Base-by-base conservation (phyloP, 768 basidiomycete genomes). In the Tylopilus sp. region DNA sequence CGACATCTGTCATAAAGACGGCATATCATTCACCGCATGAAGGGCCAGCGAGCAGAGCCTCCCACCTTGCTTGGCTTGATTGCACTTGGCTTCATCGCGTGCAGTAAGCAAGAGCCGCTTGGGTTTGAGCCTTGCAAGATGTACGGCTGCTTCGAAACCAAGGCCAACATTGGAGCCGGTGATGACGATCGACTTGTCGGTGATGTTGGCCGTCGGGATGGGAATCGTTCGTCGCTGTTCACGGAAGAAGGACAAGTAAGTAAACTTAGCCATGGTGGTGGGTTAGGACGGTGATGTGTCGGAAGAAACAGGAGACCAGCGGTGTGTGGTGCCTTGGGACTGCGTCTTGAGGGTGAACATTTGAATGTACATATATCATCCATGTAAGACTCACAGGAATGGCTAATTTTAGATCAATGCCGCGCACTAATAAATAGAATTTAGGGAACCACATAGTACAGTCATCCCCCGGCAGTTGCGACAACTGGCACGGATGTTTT, bases 211-310 rank as follows among this genome's bases (percentile, higher is more conserved):
- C 4, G 47, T 56, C 25, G 63, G 45, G 18, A 57, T 12, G 15
- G 64, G 68, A 20, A 69, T 48, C 23, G 51, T 39, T 25, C 52
- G 64, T 61, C 63, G 63, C 47, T 71, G 68, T 22, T 69, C 55
- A 8, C 50, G 63, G 41, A 64, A 67, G 9, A 44, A 35, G 3
- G 23, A 28, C 28, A 2, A 28, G 52, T 57, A 28, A 8, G 28
- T 28, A 10, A 28, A 47, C 54, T 57, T 60, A 52, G 47, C 67
- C 69, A 70, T 69, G 35, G 13, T 15, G 28, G n/a, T n/a, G n/a
- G n/a, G n/a, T n/a, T n/a, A n/a, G n/a, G n/a, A n/a, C n/a, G n/a
- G n/a, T n/a, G n/a, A n/a, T n/a, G n/a, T n/a, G n/a, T n/a, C n/a
- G n/a, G n/a, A n/a, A n/a, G n/a, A n/a, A n/a, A n/a, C n/a, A n/a